Conservation (phyloP, 768 basidiomycete genomes). For the Lactarius trivialis region DNA sequence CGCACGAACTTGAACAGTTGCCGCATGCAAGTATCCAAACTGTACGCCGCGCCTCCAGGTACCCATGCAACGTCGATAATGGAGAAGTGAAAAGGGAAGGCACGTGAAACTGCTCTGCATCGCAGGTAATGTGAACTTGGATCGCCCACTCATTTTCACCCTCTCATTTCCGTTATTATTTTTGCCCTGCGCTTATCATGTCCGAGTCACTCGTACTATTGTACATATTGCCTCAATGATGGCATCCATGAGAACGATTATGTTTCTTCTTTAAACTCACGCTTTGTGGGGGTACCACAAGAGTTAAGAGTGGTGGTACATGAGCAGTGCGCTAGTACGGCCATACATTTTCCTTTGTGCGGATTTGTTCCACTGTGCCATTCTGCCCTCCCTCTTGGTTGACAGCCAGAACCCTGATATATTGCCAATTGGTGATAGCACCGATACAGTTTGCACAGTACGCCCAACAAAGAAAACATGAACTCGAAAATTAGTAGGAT, state of each 20-base stretch:
- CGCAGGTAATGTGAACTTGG: neutral
- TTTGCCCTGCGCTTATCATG: neutral
- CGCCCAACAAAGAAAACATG: neutral
- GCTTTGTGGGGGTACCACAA: neutral
- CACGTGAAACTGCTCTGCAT: neutral
- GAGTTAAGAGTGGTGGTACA: neutral
- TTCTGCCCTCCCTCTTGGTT: no score
- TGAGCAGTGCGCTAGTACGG: no score
- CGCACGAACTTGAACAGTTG: no score
- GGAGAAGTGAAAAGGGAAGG: neutral
- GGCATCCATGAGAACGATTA: neutral
- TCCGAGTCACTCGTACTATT: neutral
- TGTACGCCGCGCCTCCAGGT: slow-evolving; percentile 7
- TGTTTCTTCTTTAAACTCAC: no score
- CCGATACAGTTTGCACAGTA: neutral
- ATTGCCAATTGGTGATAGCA: neutral
- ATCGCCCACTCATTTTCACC: neutral
- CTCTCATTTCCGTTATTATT: neutral
- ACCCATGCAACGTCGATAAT: slow-evolving; percentile 14
- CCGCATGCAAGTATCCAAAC: no score
- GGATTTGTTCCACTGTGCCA: no score
- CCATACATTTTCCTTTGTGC: neutral
- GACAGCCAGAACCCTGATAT: neutral
- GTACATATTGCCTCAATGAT: neutral
- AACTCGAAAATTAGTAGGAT: neutral